Percentiles rank a stretch among this genome's conserved stretches.
phyloP scores from a whole-genome alignment of 2,329 filamentous ascomycete species.

The Colletotrichum sp. region DNA sequence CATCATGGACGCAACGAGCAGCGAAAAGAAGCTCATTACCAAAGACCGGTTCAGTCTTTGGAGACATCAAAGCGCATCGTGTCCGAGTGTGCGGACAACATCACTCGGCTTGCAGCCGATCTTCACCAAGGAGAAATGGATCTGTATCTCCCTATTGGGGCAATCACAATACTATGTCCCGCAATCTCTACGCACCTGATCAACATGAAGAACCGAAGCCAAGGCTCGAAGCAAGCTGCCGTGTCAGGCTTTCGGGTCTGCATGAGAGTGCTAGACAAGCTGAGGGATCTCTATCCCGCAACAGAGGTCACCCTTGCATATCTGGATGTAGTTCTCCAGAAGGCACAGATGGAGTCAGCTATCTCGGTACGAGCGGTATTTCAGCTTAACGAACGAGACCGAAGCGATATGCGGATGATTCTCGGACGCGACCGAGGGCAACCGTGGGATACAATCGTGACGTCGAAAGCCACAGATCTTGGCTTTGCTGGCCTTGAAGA shows the following conservation, averaged over 20 bases:
- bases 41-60: neutral
- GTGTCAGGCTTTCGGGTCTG: neutral
- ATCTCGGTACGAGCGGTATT: neutral
- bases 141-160: neutral
- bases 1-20: neutral
- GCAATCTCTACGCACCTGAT: neutral
- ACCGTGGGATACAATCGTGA: neutral
- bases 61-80: neutral
- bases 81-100: neutral
- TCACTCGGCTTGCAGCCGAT: neutral
- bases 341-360: neutral
- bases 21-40: neutral
- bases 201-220: neutral
- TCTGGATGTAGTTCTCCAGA: neutral
- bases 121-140: neutral
- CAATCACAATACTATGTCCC: neutral
- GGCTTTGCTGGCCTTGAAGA: neutral
- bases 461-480: neutral
- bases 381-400: neutral
- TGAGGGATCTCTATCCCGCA: neutral
- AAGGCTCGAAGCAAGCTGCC: neutral
- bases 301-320: neutral
- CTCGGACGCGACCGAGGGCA: neutral
- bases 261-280: neutral
- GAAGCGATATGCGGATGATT: neutral